These are phyloP conservation scores for Lasiodiplodia theobromae DNA, from an alignment of 2,329 filamentous ascomycete genomes.

Conservation along the genomic window DNA sequence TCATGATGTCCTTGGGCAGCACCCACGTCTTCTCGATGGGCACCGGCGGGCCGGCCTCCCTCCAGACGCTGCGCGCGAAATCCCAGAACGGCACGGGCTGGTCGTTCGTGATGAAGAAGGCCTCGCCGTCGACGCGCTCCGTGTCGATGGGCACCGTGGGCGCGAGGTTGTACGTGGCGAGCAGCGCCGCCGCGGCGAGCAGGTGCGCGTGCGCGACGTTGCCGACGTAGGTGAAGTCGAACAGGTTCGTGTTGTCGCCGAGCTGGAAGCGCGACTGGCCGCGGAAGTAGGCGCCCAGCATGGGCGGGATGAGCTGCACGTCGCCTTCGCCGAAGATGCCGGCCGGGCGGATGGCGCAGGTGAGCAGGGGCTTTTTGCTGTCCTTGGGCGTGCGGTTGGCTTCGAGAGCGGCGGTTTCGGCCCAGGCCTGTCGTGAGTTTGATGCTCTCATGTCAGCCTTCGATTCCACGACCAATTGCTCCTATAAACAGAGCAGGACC, in stretches of 20 bases:
- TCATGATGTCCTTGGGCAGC: constrained; percentile 50
- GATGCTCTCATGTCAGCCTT: constrained; percentile 11
- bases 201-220: constrained; percentile 62
- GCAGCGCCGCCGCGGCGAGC: constrained; percentile 57
- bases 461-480: neutral
- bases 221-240: constrained; percentile 61
- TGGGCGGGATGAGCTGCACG: constrained; percentile 54
- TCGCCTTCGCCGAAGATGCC: constrained; percentile 61
- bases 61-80: constrained; percentile 56
- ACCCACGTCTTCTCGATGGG: constrained; percentile 52
- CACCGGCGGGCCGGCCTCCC: constrained; percentile 49
- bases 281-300: constrained; percentile 53
- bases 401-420: constrained; percentile 56
- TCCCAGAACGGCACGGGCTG: constrained; percentile 60
- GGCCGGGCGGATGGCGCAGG: constrained; percentile 57
- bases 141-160: constrained; percentile 49
- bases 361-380: constrained; percentile 52
- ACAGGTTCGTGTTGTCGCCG: constrained; percentile 60
- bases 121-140: constrained; percentile 58
- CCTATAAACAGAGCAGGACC: neutral
- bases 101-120: constrained; percentile 61
- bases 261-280: constrained; percentile 60
- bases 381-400: constrained; percentile 52
- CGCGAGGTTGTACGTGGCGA: constrained; percentile 50
- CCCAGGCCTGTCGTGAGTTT: constrained; percentile 46